Base-by-base conservation (phyloP, 495 filamentous ascomycete species). In the Cudoniella acicularis region DNA sequence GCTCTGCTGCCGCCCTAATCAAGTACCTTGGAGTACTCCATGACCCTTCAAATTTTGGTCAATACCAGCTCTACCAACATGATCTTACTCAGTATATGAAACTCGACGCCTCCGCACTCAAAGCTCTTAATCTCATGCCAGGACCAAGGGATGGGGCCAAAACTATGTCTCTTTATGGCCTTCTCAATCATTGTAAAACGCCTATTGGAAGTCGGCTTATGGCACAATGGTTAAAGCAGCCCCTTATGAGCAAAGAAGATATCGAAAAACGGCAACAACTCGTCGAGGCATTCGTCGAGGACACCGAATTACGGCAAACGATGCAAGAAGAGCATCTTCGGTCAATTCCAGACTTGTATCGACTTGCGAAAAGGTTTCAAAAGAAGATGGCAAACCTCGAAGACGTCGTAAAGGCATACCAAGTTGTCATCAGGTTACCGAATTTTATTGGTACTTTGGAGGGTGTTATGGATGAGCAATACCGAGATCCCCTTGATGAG, bases 81-180 rank as follows among this genome's bases (percentile, higher is more conserved):
- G 95, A 99, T 69, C 73, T 99, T 24, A 87, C 91, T 10, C 94
- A 99, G 67, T 99, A 90, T 66, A 99, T 99, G 94, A 98, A 96
- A 73, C 84, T 99, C 11, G 94, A 99, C 77, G 89, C 95, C 11
- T 91, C 94, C 3, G 94, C 94, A 1, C 76, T 99, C 16, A 90
- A 93, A 59, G 94, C 94, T 11, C 80, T 99, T 47, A 99, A 98
- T 65, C 80, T 99, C 18, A 97, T 99, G 91, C 94, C 94, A 21
- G 93, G 95, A 17, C 90, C 89, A 9, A 84, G 91, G 65, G 95
- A 98, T 66, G 95, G 94, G 17, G 82, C 91, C 20, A 97, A 96
- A 77, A 96, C 81, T n/a, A 99, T 98, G 95, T 96, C 90, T 66
- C 65, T 99, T 59, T 98, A 89, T 64, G 94, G 94, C 1, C 70